Evolutionary conservation across 345 rosid genomes (phyloP).

Genomic region (Hypericum androsaemum): DNA sequence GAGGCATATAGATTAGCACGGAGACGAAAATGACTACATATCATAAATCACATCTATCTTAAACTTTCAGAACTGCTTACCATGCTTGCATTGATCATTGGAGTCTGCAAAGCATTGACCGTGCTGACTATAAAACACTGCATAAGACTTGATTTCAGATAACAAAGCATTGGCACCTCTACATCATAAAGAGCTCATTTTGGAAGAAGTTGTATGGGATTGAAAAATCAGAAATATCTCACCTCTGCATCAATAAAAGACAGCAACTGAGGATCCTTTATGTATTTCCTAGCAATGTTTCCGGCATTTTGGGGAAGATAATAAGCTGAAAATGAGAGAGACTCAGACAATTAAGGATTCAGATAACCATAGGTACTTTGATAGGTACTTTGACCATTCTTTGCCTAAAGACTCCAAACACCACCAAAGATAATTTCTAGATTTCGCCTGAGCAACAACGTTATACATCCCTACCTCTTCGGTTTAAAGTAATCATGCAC

Average conservation of each 20-base stretch:
- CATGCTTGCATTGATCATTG: slow-evolving; percentile 96
- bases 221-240: slow-evolving; percentile 14
- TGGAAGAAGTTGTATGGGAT: background rate
- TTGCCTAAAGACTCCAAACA: no score
- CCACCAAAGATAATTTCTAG: no score
- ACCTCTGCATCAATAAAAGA: slow-evolving; percentile 98
- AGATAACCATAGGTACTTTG: no score
- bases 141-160: no score
- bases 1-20: background rate
- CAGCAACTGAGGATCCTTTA: slow-evolving; percentile 71
- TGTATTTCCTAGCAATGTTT: slow-evolving; percentile 74
- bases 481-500: no score
- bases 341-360: no score
- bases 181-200: no score
- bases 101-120: slow-evolving; percentile 74
- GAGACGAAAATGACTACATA: slow-evolving; percentile 1
- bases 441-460: no score
- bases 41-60: background rate
- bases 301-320: slow-evolving; percentile 91
- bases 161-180: no score
- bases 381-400: no score
- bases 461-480: no score
- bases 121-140: slow-evolving; percentile 99
- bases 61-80: slow-evolving; percentile 31
- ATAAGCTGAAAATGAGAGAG: slow-evolving; percentile 44